Percentiles rank a stretch among this genome's conserved stretches.
Conservation (phyloP, 306 rosid species). For the Abrus precatorius region DNA sequence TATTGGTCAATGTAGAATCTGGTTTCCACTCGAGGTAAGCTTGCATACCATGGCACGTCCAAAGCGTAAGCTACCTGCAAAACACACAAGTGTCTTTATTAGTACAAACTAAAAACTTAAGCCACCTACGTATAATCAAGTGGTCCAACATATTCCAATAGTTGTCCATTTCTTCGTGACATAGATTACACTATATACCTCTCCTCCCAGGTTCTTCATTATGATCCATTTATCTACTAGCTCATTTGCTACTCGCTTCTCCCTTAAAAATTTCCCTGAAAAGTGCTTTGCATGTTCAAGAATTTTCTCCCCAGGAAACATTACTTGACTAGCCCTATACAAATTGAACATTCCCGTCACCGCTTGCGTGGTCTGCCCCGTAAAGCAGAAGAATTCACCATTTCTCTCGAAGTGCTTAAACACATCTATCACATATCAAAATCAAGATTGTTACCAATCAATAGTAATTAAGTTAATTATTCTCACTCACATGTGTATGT, state of each 20-base stretch:
- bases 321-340: conserved; percentile 70
- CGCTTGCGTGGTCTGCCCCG: conserved; percentile 77
- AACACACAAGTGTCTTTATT: neutral
- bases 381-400: conserved; percentile 78
- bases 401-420: conserved; percentile 78
- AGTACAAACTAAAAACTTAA: neutral
- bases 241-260: conserved; percentile 68
- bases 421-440: conserved; percentile 66
- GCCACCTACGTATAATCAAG: neutral
- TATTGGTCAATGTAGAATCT: conserved; percentile 84
- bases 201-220: conserved; percentile 75
- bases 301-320: conserved; percentile 76
- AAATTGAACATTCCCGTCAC: conserved; percentile 92
- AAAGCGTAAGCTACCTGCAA: conserved; percentile 78
- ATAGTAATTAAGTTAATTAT: too few relatives aligned
- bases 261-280: conserved; percentile 65
- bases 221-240: conserved; percentile 93
- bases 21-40: conserved; percentile 78
- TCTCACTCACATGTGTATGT: too few relatives aligned
- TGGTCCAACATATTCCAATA: conserved; percentile 3
- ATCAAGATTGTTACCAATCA: neutral
- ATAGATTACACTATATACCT: conserved; percentile 58
- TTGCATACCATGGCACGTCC: conserved; percentile 90
- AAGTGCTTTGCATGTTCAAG: conserved; percentile 73
- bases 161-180: neutral